phyloP scores from a whole-genome alignment of 208 protist species.

The Trypanosoma mega region DNA sequence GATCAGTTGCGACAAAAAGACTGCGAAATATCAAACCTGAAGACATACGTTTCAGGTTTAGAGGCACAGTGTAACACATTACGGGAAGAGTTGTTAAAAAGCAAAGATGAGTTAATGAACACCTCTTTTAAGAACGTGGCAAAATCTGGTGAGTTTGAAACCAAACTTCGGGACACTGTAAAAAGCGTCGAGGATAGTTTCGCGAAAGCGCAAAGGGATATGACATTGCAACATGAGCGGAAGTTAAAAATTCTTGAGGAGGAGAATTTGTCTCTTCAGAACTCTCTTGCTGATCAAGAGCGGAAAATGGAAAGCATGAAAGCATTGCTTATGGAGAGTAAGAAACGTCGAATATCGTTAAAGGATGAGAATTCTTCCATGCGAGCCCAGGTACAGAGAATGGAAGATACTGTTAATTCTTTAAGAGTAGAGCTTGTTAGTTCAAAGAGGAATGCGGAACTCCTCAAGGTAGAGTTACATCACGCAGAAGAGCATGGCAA shows the following conservation, averaged over 20 bases:
- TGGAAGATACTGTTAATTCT: slow-evolving; percentile 7
- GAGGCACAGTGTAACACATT: slow-evolving; percentile 2
- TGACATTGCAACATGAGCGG: slow-evolving; percentile 2
- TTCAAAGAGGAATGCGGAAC: slow-evolving; percentile 7
- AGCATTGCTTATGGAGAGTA: slow-evolving; percentile 10
- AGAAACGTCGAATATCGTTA: background rate
- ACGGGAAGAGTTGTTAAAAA: slow-evolving; percentile 6
- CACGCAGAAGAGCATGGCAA: background rate
- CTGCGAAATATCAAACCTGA: slow-evolving; percentile 7
- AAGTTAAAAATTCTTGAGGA: background rate
- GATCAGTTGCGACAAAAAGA: slow-evolving; percentile 13
- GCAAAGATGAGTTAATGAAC: slow-evolving; percentile 7
- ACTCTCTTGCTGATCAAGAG: background rate
- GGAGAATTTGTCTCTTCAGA: background rate
- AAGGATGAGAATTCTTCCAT: slow-evolving; percentile 12
- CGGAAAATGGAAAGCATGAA: slow-evolving; percentile 12
- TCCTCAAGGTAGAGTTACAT: slow-evolving; percentile 9
- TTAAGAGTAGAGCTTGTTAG: slow-evolving; percentile 8
- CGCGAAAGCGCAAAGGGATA: background rate
- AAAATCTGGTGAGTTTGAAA: slow-evolving; percentile 1
- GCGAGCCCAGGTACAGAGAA: slow-evolving; percentile 1
- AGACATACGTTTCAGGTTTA: background rate
- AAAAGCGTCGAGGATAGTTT: background rate
- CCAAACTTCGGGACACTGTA: background rate
- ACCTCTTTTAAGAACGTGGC: background rate